Base-by-base conservation (phyloP, 2,329 filamentous ascomycete genomes). In the Dendrostoma leiphaemia region DNA sequence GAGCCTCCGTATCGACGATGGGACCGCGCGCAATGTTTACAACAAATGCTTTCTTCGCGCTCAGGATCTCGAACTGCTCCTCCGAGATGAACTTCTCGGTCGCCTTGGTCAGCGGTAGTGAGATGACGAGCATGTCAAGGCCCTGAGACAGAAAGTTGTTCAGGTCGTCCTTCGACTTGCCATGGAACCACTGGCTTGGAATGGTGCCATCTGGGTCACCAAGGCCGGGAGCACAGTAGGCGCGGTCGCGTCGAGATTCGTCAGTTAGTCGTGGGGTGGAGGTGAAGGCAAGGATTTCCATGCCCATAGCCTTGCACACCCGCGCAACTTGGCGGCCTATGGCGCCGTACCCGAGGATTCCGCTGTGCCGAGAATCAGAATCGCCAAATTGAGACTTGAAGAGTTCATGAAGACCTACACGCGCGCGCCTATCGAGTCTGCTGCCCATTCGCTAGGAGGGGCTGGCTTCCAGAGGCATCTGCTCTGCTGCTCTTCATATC, bases 251-350 rank as follows among this genome's bases (percentile, higher is more conserved):
- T 47, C 78, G 78, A 7, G 80, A 82, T 54, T 82, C 82, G 0
- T 79, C 74, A 0, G 85, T 88, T 4, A 71, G 63, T 23, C 83
- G 81, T 1, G 83, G 79, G 1, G 74, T 78, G 0, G 81, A 80
- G 1, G 86, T 89, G 68, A 85, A 88, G 1, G 85, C 87, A 61
- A 87, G 74, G 1, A 90, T 78, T 34, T 81, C 73, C 80, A 87
- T 86, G 12, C 86, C 86, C 64, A 87, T 67, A 3, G 83, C 81
- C 17, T 75, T 71, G 9, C 77, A 78, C 8, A 86, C 75, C 12
- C 71, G 68, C 8, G 69, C 74, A 34, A 63, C 63, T 52, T 76
- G 71, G 5, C 74, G 66, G 6, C 73, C 74, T 32, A 77, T 76
- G 41, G 69, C 64, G 21, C 74, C 73, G 48, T 77, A 77, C 13